phyloP scores from a whole-genome alignment of 106 monocot genomes.

The Cymbidium sinense region DNA sequence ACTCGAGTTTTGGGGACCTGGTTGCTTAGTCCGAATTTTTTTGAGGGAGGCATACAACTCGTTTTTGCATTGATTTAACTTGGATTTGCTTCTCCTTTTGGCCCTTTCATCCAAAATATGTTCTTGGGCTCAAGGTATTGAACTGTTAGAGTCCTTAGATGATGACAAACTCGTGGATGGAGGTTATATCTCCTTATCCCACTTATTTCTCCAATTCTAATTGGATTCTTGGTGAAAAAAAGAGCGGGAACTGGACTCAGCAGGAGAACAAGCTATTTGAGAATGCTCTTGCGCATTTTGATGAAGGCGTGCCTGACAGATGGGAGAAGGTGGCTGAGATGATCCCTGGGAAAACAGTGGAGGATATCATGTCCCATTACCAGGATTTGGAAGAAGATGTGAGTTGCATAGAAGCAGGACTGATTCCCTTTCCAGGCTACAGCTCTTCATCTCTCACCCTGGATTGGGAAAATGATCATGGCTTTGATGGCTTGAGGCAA shows the following conservation, averaged over 20 bases:
- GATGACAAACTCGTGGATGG: slow-evolving; percentile 21
- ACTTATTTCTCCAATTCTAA: slow-evolving; percentile 27
- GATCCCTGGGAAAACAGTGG: slow-evolving; percentile 56
- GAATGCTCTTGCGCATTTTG: slow-evolving; percentile 51
- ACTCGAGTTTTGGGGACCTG: background rate
- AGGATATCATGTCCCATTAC: slow-evolving; percentile 56
- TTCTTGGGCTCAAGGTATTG: background rate
- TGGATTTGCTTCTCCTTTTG: background rate
- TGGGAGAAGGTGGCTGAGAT: slow-evolving; percentile 51
- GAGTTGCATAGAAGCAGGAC: slow-evolving; percentile 56
- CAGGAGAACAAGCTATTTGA: slow-evolving; percentile 80
- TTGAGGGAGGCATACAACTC: background rate
- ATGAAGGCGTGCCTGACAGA: slow-evolving; percentile 44
- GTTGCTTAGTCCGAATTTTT: background rate
- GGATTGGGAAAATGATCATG: slow-evolving; percentile 38
- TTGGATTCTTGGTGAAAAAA: slow-evolving; percentile 18
- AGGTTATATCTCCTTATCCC: slow-evolving; percentile 13
- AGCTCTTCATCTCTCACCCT: slow-evolving; percentile 36
- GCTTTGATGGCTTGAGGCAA: slow-evolving; percentile 24
- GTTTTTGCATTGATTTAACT: background rate
- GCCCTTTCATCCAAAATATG: background rate
- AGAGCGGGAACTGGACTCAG: slow-evolving; percentile 33
- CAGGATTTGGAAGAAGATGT: slow-evolving; percentile 61
- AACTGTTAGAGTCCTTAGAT: background rate
- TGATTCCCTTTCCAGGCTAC: slow-evolving; percentile 49